Conservation (phyloP, 306 rosid genomes). For the Mimosa bimucronata region DNA sequence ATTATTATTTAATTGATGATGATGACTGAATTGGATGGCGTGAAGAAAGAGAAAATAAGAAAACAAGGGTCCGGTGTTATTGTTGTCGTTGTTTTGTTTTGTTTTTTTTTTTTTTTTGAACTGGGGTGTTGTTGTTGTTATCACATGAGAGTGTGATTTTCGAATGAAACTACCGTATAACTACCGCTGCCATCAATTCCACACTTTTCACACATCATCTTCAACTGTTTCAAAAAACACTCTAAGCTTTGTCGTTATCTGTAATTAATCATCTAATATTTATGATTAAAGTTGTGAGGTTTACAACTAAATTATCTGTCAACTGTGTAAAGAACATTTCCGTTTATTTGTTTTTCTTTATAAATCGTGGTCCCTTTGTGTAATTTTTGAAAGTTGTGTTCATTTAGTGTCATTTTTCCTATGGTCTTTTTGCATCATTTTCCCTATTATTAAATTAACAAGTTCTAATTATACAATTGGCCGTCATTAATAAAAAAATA, state of each 20-base stretch:
- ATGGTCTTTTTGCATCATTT: too few species aligned
- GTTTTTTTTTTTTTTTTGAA: too few species aligned
- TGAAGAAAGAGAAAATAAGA: background rate
- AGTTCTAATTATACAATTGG: too few species aligned
- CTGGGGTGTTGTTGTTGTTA: background rate
- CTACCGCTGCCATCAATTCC: constrained; percentile 1
- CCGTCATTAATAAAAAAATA: too few species aligned
- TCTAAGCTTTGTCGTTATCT: background rate
- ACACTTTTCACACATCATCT: background rate
- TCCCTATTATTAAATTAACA: too few species aligned
- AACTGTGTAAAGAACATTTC: background rate
- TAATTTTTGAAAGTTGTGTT: too few species aligned
- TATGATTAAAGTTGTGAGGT: background rate
- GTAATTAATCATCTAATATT: background rate
- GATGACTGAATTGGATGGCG: background rate
- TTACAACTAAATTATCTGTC: background rate
- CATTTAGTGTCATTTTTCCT: too few species aligned
- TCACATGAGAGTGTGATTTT: background rate
- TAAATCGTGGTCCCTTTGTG: too few species aligned
- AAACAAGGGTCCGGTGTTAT: background rate
- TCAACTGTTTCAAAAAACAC: background rate
- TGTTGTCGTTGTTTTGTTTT: too few species aligned
- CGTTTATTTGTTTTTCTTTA: background rate
- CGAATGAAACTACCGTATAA: background rate
- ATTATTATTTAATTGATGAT: background rate